Conservation (phyloP, 208 protist genomes). For the Trypanosoma cruzi region DNA sequence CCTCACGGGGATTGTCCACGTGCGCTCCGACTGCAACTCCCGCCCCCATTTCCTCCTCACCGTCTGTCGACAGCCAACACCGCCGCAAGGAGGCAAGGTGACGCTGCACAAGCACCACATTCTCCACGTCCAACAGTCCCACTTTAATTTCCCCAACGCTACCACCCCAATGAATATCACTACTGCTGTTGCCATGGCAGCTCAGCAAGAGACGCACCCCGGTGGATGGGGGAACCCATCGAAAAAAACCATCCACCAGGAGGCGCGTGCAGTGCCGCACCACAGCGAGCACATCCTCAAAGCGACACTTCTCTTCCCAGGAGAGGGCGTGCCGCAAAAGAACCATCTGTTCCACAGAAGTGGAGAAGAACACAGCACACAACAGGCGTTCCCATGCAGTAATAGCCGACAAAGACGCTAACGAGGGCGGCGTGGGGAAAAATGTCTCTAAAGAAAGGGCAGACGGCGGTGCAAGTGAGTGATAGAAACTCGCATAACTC, state of each 20-base stretch:
- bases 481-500: background rate
- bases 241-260: slow-evolving; percentile 16
- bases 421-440: background rate
- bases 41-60: background rate
- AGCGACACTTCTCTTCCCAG: background rate
- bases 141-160: background rate
- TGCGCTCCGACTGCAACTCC: background rate
- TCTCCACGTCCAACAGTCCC: slow-evolving; percentile 11
- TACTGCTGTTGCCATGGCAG: background rate
- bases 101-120: slow-evolving; percentile 4
- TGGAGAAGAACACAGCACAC: slow-evolving; percentile 8
- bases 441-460: background rate
- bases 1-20: background rate
- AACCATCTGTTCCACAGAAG: background rate
- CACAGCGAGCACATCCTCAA: background rate
- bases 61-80: background rate
- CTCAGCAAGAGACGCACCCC: slow-evolving; percentile 8
- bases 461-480: background rate
- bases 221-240: slow-evolving; percentile 12
- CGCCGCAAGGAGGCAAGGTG: slow-evolving; percentile 4
- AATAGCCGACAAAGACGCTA: background rate
- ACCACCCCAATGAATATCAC: background rate
- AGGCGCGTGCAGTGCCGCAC: slow-evolving; percentile 3
- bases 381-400: slow-evolving; percentile 11
- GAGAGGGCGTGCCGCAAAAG: background rate